These are phyloP conservation scores for Acacia pycnantha DNA, from an alignment of 331 rosid genomes.

Conservation along the genomic window DNA sequence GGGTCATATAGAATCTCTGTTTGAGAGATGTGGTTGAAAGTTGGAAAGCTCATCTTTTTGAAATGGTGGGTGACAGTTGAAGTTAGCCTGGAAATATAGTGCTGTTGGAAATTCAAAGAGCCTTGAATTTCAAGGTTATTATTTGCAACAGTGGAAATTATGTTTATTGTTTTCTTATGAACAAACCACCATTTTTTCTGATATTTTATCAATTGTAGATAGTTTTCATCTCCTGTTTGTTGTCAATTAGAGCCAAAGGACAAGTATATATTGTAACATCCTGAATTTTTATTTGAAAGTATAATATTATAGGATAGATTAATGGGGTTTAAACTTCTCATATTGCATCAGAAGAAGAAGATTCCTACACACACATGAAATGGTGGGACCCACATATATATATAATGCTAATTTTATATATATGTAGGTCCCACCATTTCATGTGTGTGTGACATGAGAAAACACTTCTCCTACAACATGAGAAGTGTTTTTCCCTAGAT, in stretches of 20 bases:
- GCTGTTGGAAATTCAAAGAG: constrained; percentile 20
- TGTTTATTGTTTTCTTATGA: background rate
- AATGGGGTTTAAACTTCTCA: too few relatives aligned
- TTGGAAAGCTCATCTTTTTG: background rate
- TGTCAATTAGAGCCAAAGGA: background rate
- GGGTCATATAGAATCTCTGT: constrained; percentile 15
- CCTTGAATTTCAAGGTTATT: constrained; percentile 18
- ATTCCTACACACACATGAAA: too few relatives aligned
- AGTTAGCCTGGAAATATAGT: constrained; percentile 3
- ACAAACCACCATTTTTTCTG: background rate
- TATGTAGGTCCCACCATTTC: too few relatives aligned
- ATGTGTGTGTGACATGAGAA: too few relatives aligned
- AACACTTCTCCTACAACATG: too few relatives aligned
- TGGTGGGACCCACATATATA: too few relatives aligned
- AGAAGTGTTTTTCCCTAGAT: too few relatives aligned
- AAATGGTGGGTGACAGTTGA: constrained; percentile 19
- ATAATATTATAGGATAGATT: too few relatives aligned
- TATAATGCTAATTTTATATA: too few relatives aligned
- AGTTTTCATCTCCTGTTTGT: background rate
- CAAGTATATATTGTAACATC: too few relatives aligned
- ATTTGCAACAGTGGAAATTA: constrained; percentile 3
- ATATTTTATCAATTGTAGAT: background rate
- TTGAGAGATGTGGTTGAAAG: background rate
- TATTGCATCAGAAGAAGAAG: too few relatives aligned
- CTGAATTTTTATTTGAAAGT: too few relatives aligned